phyloP scores from a whole-genome alignment of 2,329 filamentous ascomycete species.

The Penicillium rolfsii region DNA sequence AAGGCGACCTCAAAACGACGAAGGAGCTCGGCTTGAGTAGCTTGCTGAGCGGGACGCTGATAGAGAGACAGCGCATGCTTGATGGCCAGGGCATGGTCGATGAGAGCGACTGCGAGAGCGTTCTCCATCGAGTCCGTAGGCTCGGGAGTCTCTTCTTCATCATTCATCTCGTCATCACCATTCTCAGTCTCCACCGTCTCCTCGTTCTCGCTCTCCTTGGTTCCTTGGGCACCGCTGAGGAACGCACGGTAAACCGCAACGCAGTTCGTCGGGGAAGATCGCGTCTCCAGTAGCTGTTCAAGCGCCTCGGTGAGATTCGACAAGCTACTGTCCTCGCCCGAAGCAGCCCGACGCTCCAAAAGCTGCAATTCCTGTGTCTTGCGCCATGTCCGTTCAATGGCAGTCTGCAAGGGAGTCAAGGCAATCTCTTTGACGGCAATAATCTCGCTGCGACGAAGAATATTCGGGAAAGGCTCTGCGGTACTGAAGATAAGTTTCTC shows the following conservation, averaged over 20 bases:
- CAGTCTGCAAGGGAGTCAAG: conserved; percentile 79
- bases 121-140: conserved; percentile 65
- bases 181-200: conserved; percentile 37
- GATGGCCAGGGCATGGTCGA: conserved; percentile 87
- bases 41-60: conserved; percentile 60
- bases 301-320: conserved; percentile 74
- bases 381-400: conserved; percentile 82
- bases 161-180: conserved; percentile 52
- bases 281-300: conserved; percentile 75
- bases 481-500: conserved; percentile 86
- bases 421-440: conserved; percentile 67
- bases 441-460: conserved; percentile 85
- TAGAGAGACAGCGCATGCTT: conserved; percentile 77
- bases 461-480: conserved; percentile 85
- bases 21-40: conserved; percentile 44
- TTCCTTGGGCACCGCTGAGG: conserved; percentile 57
- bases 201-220: conserved; percentile 43
- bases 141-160: conserved; percentile 55
- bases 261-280: conserved; percentile 72
- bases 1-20: conserved; percentile 49
- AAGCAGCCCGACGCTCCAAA: conserved; percentile 73
- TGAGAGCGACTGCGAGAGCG: conserved; percentile 79
- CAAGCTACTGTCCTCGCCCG: conserved; percentile 72
- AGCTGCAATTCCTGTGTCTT: conserved; percentile 84
- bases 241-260: conserved; percentile 77